Base-by-base conservation (phyloP, 2,329 filamentous ascomycete species). In the Myriosclerotinia duriaeana region DNA sequence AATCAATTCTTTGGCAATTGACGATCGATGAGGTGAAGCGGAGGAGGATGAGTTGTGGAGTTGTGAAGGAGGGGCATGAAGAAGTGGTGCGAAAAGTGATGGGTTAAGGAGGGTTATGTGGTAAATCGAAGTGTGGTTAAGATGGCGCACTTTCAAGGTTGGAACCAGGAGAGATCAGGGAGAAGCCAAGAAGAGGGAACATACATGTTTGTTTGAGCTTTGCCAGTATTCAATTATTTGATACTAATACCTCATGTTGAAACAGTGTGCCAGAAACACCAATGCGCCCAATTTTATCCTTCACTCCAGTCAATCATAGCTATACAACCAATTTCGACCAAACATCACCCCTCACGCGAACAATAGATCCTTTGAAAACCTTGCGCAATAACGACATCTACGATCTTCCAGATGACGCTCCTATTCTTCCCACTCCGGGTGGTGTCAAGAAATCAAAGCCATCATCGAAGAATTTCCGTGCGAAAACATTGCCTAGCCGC, bases 281-380 rank as follows among this genome's bases (percentile, higher is more conserved):
- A 38, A n/a, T 42, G 26, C 53, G 36, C 14, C 36, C 22, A 66
- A 20, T 5, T n/a, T 20, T 65, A 67, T 70, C 68, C 22, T 73
- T 74, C 62, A 73, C 66, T 17, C 71, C 71, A 2, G 66, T 74
- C 56, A 72, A 74, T 58, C 42, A 26, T 17, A 14, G 14, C 15
- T 12, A 46, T 60, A 36, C 12, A 22, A 48, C 36, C 5, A 46
- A 30, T n/a, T 2, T 22, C 20, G 14, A 60, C 5, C 30, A 15
- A 67, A 40, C 36, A 58, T 48, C 42, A 36, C 61, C 36, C 64
- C 55, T 64, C 30, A 17, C 42, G 38, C 68, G 56, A 65, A 69
- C 58, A 52, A 63, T 71, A 34, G 71, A 64, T 30, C 70, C 69
- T 15, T 59, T 56, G 22, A 67, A 66, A 56, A 68, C 66, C 15